Base-by-base conservation (phyloP, 1,284 basidiomycete species). In the Rhodotorula sp. region DNA sequence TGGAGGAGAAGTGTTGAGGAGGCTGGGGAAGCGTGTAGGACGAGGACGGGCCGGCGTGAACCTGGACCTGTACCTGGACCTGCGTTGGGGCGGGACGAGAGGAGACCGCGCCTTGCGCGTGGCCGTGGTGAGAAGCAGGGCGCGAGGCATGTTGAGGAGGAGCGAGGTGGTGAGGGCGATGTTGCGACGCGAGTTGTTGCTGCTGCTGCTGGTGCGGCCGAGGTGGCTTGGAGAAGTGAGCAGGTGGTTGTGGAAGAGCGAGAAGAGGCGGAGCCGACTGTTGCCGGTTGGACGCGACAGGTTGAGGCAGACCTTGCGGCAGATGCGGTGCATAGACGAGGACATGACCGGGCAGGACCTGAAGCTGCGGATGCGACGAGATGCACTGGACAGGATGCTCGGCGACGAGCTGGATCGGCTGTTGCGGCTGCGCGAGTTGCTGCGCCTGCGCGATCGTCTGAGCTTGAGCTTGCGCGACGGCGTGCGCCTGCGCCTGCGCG, bases 21-120 rank as follows among this genome's bases (percentile, higher is more conserved):
- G 39, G 39, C 39, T 44, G 39, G 19, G 39, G 39, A 15, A 44
- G 39, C 7, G 39, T 3, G 39, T 44, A 44, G 39, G 39, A 44
- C 11, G 7, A 54, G 1, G 15, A 27, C 46, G 57, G 56, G 22
- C 36, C 60, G 27, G 54, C 48, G 15, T 53, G 39, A 13, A 59
- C 61, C 24, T 63, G 55, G 1, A 67, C 61, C 47, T 62, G 66
- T 2, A 63, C 56, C 39, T 62, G 61, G 4, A 67, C 51, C 32
- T 64, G 67, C 24, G 30, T 48, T 15, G 39, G 19, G 13, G 39
- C 39, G 39, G 39, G 39, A 44, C 19, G 39, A 17, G 39, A 17
- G 19, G 13, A 44, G 13, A 17, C 13, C 3, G 39, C 3, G 39
- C 39, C 39, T 17, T 29, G 55, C 22, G 22, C 22, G 32, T 39